Percentiles rank a stretch among this genome's conserved stretches.
These are phyloP conservation scores for Brassica carinata DNA, from an alignment of 345 rosid genomes.

Conservation along the genomic window DNA sequence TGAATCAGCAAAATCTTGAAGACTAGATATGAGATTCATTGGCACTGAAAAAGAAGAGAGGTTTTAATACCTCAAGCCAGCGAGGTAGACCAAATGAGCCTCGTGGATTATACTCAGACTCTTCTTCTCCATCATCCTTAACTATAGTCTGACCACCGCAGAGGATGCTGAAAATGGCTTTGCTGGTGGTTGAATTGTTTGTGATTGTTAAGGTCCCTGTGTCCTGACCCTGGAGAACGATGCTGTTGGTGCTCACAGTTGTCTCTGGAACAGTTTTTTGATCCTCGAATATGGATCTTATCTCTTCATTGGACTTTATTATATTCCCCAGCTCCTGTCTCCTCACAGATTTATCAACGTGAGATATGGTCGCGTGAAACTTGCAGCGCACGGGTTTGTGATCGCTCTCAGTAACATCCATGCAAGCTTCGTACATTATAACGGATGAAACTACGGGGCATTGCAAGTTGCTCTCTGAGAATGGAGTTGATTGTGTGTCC, in stretches of 20 bases:
- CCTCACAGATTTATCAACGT: constrained; percentile 86
- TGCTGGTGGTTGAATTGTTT: constrained; percentile 55
- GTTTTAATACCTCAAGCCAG: constrained; percentile 87
- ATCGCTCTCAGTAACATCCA: constrained; percentile 97
- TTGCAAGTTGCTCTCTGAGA: constrained; percentile 65
- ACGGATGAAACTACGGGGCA: constrained; percentile 78
- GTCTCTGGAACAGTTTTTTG: constrained; percentile 63
- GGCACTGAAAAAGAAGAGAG: constrained; percentile 1
- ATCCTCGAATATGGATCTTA: constrained; percentile 60
- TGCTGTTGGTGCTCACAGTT: constrained; percentile 56
- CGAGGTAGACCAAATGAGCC: constrained; percentile 79
- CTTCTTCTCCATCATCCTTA: constrained; percentile 59
- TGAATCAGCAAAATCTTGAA: too few species aligned
- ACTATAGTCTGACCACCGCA: constrained; percentile 61
- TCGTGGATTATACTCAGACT: constrained; percentile 55
- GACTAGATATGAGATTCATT: neutral
- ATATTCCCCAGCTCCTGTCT: constrained; percentile 73
- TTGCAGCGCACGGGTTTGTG: constrained; percentile 97
- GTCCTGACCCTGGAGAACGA: constrained; percentile 83
- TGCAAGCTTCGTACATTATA: constrained; percentile 85
- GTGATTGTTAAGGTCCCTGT: constrained; percentile 61
- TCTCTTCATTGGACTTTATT: constrained; percentile 54
- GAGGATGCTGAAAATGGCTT: constrained; percentile 56
- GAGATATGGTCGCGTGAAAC: constrained; percentile 72
- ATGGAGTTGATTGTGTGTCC: constrained; percentile 59